Conservation (phyloP, 768 basidiomycete species). For the Glaciozyma antarctica region DNA sequence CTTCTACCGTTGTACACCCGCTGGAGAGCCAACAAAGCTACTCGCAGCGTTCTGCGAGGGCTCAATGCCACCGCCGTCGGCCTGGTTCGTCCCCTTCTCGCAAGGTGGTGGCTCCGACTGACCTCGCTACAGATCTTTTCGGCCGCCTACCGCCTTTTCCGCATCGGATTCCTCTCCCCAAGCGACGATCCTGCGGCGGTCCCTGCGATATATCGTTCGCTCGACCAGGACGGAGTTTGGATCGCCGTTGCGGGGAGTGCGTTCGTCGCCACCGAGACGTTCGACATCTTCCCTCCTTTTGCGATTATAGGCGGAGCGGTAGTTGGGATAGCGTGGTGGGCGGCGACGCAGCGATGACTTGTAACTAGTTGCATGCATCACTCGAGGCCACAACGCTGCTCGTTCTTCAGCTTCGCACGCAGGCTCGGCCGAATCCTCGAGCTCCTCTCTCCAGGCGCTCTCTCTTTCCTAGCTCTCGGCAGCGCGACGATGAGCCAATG, state of each 20-base stretch:
- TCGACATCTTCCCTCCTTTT: conserved; percentile 29
- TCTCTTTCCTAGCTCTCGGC: no score
- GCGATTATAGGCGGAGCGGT: conserved; percentile 12
- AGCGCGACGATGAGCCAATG: no score
- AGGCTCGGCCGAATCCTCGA: no score
- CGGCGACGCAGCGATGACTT: no score
- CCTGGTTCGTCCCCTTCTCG: conserved; percentile 31
- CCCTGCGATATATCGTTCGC: not conserved
- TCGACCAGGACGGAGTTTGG: conserved; percentile 47
- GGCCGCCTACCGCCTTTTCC: conserved; percentile 26
- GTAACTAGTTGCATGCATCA: no score
- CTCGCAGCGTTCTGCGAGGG: conserved; percentile 33
- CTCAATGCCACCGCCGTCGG: conserved; percentile 39
- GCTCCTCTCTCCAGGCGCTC: no score
- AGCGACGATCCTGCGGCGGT: conserved; percentile 1
- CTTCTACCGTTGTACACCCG: conserved; percentile 34
- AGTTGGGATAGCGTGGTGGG: conserved; percentile 16
- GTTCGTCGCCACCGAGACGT: conserved; percentile 46
- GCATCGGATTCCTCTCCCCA: conserved; percentile 31
- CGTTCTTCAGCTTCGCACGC: no score
- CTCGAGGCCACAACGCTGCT: no score
- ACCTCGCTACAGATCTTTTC: conserved; percentile 12
- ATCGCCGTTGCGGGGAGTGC: conserved; percentile 43
- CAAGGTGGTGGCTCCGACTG: not conserved
- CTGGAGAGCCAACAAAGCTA: conserved; percentile 17